Percentiles rank a stretch among this genome's conserved stretches.
Evolutionary conservation across 2,329 filamentous ascomycete genomes (phyloP).

Genomic region (Fusarium sambucinum): DNA sequence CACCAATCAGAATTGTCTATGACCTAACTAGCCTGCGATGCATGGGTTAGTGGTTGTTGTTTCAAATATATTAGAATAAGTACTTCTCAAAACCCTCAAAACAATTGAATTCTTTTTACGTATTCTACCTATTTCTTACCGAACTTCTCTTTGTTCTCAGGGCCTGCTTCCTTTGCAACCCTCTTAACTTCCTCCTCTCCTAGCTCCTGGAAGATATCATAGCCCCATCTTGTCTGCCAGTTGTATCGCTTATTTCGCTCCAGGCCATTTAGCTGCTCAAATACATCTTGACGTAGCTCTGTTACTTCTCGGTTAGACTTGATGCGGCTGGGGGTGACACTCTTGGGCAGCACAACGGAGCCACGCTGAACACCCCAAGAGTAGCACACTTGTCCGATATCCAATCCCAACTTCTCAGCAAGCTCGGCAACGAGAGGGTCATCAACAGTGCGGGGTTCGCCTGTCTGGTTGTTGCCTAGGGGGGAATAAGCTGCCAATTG

Average conservation of each 20-base stretch:
- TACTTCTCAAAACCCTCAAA: too few species aligned
- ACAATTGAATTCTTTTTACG: too few species aligned
- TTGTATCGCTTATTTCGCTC: conserved; percentile 31
- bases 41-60: too few species aligned
- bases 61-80: too few species aligned
- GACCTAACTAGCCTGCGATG: too few species aligned
- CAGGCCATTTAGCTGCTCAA: conserved; percentile 14
- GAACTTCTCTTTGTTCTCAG: conserved; percentile 15
- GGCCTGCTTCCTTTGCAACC: conserved; percentile 11
- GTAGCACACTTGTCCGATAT: conserved; percentile 63
- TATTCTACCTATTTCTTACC: conserved; percentile 6
- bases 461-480: conserved; percentile 59
- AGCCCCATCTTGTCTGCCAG: conserved; percentile 20
- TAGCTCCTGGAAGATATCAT: conserved; percentile 31
- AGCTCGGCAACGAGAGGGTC: conserved; percentile 62
- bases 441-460: conserved; percentile 61
- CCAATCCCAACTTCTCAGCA: conserved; percentile 61
- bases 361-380: conserved; percentile 67
- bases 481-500: conserved; percentile 15
- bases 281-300: conserved; percentile 12
- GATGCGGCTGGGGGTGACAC: conserved; percentile 64
- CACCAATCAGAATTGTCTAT: too few species aligned
- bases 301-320: conserved; percentile 57
- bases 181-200: conserved; percentile 4
- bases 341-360: conserved; percentile 66